These are phyloP conservation scores for Ochetophila trinervis DNA, from an alignment of 306 rosid species.

Conservation along the genomic window DNA sequence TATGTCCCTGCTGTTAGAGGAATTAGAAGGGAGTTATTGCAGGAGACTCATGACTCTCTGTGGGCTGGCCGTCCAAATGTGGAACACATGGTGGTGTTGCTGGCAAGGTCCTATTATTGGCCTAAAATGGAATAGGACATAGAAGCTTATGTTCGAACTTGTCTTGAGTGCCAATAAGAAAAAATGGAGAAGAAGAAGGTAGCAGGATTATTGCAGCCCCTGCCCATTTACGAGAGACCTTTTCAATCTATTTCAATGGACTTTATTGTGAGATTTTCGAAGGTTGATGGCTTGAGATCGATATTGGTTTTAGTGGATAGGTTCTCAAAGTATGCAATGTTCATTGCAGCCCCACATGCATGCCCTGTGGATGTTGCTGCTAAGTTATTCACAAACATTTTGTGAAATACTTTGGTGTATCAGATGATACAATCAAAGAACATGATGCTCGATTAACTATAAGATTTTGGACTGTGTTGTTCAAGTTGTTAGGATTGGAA, in stretches of 20 bases:
- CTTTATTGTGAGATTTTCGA: neutral
- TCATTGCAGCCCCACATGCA: neutral
- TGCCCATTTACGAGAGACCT: neutral
- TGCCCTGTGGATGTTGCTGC: neutral
- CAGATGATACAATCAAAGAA: neutral
- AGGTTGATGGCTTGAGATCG: neutral
- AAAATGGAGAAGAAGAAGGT: neutral
- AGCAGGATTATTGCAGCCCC: neutral
- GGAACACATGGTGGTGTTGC: neutral
- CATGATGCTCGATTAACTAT: neutral
- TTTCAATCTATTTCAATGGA: neutral
- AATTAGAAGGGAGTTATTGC: neutral
- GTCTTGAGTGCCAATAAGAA: neutral
- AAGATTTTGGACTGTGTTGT: neutral
- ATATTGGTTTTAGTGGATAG: neutral
- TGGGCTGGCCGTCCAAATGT: neutral
- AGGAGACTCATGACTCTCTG: neutral
- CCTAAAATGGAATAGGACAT: neutral
- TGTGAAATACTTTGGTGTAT: neutral
- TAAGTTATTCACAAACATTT: neutral
- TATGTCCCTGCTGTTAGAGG: neutral
- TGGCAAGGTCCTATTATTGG: neutral
- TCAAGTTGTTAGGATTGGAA: neutral
- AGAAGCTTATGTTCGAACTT: neutral
- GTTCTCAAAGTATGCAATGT: neutral